These are phyloP conservation scores for Tricholoma furcatifolium DNA, from an alignment of 768 basidiomycete species.

Conservation along the genomic window DNA sequence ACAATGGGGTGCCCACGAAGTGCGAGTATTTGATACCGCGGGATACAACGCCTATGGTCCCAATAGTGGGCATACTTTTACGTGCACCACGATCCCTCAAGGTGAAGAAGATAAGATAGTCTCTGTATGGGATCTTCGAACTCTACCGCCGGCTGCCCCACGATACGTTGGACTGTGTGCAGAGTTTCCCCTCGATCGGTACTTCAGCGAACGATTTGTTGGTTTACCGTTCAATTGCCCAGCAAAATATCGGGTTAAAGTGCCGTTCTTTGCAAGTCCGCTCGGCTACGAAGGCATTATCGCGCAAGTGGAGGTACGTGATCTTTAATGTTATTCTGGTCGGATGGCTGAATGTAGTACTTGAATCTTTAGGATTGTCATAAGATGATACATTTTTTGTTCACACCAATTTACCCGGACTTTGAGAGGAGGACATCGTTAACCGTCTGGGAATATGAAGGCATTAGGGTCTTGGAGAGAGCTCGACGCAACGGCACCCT, in stretches of 20 bases:
- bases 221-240: too few relatives aligned
- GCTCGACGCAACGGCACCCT: neutral
- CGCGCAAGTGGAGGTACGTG: neutral
- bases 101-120: neutral
- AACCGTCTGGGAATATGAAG: neutral
- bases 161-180: neutral
- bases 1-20: neutral
- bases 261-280: neutral
- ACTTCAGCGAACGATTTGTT: neutral
- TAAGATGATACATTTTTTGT: constrained; percentile 1
- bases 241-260: neutral
- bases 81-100: neutral
- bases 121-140: constrained; percentile 8
- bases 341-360: too few relatives aligned
- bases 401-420: neutral
- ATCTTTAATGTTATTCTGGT: too few relatives aligned
- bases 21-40: neutral
- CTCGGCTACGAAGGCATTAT: constrained; percentile 5
- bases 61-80: constrained; percentile 6
- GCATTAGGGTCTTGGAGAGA: neutral
- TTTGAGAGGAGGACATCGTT: neutral
- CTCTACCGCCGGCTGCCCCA: neutral
- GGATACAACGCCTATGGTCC: neutral
- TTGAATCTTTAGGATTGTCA: too few relatives aligned
- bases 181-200: neutral